Evolutionary conservation across 73 alveolate species (phyloP), one percentile per base, ranked within the genome.

Genomic region (Uronychia binucleata): DNA sequence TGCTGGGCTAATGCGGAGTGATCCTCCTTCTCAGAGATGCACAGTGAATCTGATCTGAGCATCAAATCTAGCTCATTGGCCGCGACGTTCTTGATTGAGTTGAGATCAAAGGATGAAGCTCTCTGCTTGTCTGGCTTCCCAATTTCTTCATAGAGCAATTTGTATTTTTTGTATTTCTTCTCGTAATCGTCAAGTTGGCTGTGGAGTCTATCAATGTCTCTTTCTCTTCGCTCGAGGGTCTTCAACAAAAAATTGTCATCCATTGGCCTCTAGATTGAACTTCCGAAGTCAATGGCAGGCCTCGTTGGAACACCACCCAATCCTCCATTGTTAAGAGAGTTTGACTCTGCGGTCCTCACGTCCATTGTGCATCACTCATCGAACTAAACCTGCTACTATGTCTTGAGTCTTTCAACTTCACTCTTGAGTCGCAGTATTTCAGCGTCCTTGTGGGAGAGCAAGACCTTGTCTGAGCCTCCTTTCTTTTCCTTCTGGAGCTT

Each of bases 121-220:
- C 19, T 19, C 67, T 11, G 5, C 67, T 19, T 19, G 5, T 46
- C 67, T 46, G 19, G 5, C 67, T 19, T 19, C 19, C 67, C 67
- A 46, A 11, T 46, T 46, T 19, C 67, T 46, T 46, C 67, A 46
- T 46, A 46, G 67, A 46, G 67, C 19, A 5, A 19, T 19, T 46
- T 46, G 67, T 46, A 46, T 19, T 46, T 46, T 46, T 46, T 46
- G 19, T 46, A 46, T 46, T 46, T 46, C 19, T 46, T 5, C 67
- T 46, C 67, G 19, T 11, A 46, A 11, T 5, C 19, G 67, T 46
- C 67, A 11, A 46, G n/a, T 46, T 46, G 67, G 19, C 5, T 5
- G 67, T 46, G 67, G n/a, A 46, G 67, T 46, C 67, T 46, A 46
- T 46, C 67, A 46, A 46, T 46, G 67, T 46, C 67, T 19, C 67